A percentile compares a stretch with the other conserved stretches of the same genome.
phyloP scores from a whole-genome alignment of 2,329 filamentous ascomycete species.

The Colletotrichum brevisporum region DNA sequence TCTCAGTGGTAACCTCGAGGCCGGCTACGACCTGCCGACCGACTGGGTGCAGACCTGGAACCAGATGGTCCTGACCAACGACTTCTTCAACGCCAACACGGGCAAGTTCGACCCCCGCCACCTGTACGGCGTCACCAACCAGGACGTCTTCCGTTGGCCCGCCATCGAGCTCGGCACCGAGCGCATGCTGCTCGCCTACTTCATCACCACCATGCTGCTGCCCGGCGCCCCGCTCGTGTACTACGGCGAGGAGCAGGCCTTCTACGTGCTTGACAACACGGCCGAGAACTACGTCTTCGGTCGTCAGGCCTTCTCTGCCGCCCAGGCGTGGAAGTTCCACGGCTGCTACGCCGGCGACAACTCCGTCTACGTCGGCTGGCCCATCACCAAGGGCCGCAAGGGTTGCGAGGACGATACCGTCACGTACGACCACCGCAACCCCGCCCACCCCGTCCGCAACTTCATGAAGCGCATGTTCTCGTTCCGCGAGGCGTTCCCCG shows the following conservation, averaged over 20 bases:
- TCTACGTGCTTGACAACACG: slow-evolving; percentile 75
- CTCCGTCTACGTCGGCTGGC: slow-evolving; percentile 71
- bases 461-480: slow-evolving; percentile 74
- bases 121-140: slow-evolving; percentile 75
- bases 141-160: slow-evolving; percentile 77
- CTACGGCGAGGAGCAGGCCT: slow-evolving; percentile 77
- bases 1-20: slow-evolving; percentile 49
- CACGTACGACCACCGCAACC: slow-evolving; percentile 73
- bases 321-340: slow-evolving; percentile 74
- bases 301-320: slow-evolving; percentile 72
- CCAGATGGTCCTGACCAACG: slow-evolving; percentile 69
- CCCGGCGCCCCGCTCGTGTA: slow-evolving; percentile 72
- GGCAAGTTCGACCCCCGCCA: slow-evolving; percentile 75
- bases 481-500: slow-evolving; percentile 68
- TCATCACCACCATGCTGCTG: slow-evolving; percentile 71
- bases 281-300: slow-evolving; percentile 77
- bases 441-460: slow-evolving; percentile 72
- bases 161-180: slow-evolving; percentile 69
- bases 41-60: slow-evolving; percentile 67
- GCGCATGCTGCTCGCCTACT: slow-evolving; percentile 69
- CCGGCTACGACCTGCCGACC: slow-evolving; percentile 49
- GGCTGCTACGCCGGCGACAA: slow-evolving; percentile 73
- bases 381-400: slow-evolving; percentile 64
- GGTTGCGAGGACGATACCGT: slow-evolving; percentile 72
- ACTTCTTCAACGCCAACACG: slow-evolving; percentile 72